Evolutionary conservation across 192 early-diverging fungal species (phyloP).

Genomic region (Entomortierella lignicola): DNA sequence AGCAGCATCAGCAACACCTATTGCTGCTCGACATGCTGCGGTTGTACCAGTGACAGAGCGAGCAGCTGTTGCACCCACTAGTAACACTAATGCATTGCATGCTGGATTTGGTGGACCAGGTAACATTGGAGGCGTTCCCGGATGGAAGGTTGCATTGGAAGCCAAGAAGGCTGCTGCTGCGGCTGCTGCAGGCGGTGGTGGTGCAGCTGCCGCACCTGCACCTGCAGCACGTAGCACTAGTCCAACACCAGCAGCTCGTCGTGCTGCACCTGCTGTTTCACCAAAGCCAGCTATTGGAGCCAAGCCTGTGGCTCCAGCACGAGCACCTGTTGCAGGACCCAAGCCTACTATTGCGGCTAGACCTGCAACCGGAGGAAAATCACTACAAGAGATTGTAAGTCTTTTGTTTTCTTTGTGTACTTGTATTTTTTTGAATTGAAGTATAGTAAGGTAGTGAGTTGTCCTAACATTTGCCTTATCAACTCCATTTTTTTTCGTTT

Average conservation of each 20-base stretch:
- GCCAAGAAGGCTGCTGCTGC: slow-evolving; percentile 64
- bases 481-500: not conserved
- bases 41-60: slow-evolving; percentile 23
- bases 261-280: slow-evolving; percentile 33
- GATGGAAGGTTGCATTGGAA: slow-evolving; percentile 68
- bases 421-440: too few relatives aligned
- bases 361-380: slow-evolving; percentile 42
- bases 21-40: slow-evolving; percentile 22
- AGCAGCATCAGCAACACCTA: slow-evolving; percentile 12
- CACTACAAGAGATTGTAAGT: slow-evolving; percentile 53
- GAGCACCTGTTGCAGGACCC: slow-evolving; percentile 35
- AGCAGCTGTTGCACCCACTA: slow-evolving; percentile 24
- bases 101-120: slow-evolving; percentile 45
- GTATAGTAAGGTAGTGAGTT: too few relatives aligned
- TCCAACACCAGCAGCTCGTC: slow-evolving; percentile 45
- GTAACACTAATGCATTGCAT: slow-evolving; percentile 38
- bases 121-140: slow-evolving; percentile 58
- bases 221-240: slow-evolving; percentile 19
- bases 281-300: slow-evolving; percentile 40
- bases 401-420: not conserved
- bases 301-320: slow-evolving; percentile 38
- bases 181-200: slow-evolving; percentile 36
- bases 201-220: slow-evolving; percentile 30
- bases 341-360: slow-evolving; percentile 45
- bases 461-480: not conserved